These are phyloP conservation scores for Zasmidium cellare DNA, from an alignment of 2,329 filamentous ascomycete species.

Conservation along the genomic window DNA sequence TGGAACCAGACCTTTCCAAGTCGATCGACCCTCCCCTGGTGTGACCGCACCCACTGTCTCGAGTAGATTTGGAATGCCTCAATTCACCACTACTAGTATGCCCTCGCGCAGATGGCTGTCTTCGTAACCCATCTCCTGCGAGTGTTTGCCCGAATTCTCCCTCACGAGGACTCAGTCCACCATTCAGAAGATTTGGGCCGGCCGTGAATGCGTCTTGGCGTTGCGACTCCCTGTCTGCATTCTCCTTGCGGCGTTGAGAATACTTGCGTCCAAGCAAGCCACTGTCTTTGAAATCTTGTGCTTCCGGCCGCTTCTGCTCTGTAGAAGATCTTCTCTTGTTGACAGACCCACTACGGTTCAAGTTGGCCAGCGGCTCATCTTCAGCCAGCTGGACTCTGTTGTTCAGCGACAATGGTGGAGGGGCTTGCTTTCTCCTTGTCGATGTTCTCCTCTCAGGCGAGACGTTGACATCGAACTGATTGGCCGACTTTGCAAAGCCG, in stretches of 20 bases:
- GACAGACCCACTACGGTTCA: conserved; percentile 20
- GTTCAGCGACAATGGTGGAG: conserved; percentile 28
- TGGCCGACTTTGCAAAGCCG: conserved; percentile 23
- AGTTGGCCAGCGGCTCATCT: conserved; percentile 37
- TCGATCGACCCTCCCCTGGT: conserved; percentile 34
- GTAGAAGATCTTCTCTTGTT: conserved; percentile 19
- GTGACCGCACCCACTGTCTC: conserved; percentile 16
- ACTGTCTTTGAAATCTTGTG: conserved; percentile 44
- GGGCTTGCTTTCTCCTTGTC: conserved; percentile 32
- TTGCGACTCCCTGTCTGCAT: conserved; percentile 39
- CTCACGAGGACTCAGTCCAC: conserved; percentile 21
- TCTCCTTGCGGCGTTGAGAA: conserved; percentile 45
- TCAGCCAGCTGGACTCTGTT: conserved; percentile 31
- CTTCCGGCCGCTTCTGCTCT: conserved; percentile 29
- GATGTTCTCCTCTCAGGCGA: conserved; percentile 22
- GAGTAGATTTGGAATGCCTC: conserved; percentile 20
- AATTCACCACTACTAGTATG: conserved; percentile 20
- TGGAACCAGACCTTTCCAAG: conserved; percentile 49
- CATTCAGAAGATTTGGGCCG: conserved; percentile 59
- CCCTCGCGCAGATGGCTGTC: conserved; percentile 12
- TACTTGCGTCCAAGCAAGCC: conserved; percentile 54
- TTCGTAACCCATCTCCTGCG: conserved; percentile 13
- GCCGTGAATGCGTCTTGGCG: conserved; percentile 52
- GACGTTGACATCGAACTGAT: conserved; percentile 25
- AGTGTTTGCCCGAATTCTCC: conserved; percentile 6